Conservation (phyloP, 129 eudicot species). For the Smallanthus sonchifolius region DNA sequence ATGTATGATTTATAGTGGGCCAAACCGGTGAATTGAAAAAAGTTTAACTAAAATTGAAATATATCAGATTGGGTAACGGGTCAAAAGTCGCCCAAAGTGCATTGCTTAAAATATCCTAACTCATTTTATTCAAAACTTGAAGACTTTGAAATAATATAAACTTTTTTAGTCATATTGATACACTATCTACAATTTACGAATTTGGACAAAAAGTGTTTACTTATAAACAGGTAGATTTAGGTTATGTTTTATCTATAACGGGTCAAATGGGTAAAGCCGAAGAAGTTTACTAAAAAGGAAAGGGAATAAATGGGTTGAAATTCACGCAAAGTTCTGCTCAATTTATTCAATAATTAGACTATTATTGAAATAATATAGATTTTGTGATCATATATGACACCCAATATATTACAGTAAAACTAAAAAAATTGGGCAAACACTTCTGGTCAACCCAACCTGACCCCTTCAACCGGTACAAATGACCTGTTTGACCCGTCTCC, state of each 20-base stretch:
- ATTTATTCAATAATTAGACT: neutral
- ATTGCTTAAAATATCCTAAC: neutral
- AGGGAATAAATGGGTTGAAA: neutral
- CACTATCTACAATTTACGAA: neutral
- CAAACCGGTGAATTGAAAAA: neutral
- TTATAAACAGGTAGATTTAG: neutral
- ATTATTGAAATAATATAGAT: neutral
- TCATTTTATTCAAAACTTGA: neutral
- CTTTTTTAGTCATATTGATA: neutral
- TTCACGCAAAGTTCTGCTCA: neutral
- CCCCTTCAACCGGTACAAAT: neutral
- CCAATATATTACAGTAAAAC: neutral
- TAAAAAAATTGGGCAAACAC: neutral
- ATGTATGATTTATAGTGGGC: neutral
- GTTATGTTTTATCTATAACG: neutral
- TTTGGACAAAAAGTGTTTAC: neutral
- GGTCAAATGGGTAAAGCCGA: neutral
- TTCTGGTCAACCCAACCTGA: neutral
- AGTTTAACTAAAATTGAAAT: neutral
- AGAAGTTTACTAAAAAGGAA: neutral
- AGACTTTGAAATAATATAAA: neutral
- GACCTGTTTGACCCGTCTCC: neutral
- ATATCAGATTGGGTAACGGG: neutral
- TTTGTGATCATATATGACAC: neutral
- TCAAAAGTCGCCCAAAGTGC: neutral